Evolutionary conservation across 2,329 filamentous ascomycete genomes (phyloP).

Genomic region (Colletotrichum sp.): DNA sequence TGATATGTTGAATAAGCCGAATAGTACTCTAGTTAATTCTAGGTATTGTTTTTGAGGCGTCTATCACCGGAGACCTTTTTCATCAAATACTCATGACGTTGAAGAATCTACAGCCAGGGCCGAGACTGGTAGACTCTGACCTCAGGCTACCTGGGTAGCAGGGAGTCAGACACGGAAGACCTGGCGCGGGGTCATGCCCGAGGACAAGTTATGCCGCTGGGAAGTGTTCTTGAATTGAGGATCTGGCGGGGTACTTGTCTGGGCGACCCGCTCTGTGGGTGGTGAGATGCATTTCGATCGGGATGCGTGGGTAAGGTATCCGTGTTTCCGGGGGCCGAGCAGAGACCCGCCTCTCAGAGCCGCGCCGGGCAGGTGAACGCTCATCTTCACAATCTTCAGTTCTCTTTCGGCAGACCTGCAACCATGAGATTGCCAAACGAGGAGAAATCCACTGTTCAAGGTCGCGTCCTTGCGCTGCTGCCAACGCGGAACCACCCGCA

Average conservation of each 20-base stretch:
- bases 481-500: not conserved
- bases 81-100: not conserved
- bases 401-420: too few relatives aligned
- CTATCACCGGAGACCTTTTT: not conserved
- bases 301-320: not conserved
- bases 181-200: too few relatives aligned
- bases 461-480: not conserved
- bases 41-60: not conserved
- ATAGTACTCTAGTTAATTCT: not conserved
- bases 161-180: too few relatives aligned
- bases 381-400: too few relatives aligned
- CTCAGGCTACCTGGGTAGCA: too few relatives aligned
- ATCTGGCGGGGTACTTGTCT: not conserved
- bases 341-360: not conserved
- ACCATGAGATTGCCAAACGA: not conserved
- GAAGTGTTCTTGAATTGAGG: not conserved
- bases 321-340: accelerated
- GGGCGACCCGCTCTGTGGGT: too few relatives aligned
- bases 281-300: too few relatives aligned
- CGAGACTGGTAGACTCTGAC: too few relatives aligned
- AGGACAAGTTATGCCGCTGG: too few relatives aligned
- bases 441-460: not conserved
- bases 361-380: too few relatives aligned
- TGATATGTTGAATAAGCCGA: not conserved
- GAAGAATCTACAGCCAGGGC: not conserved